A percentile compares a stretch with the other conserved stretches of the same genome.
phyloP scores from a whole-genome alignment of 768 basidiomycete genomes.

The Kwoniella europaea region DNA sequence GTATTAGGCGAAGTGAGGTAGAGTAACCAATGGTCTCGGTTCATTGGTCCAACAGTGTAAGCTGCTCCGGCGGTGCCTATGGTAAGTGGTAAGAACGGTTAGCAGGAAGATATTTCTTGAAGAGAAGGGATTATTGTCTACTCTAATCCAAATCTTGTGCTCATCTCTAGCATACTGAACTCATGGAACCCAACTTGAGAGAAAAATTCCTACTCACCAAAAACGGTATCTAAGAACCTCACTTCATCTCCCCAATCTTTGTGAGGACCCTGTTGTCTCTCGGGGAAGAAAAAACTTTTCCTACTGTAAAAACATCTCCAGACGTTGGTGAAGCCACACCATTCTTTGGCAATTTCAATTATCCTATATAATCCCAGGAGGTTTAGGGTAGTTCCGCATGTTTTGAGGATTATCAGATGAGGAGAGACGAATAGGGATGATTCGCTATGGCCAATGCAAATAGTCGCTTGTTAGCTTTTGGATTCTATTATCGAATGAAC shows the following conservation, averaged over 20 bases:
- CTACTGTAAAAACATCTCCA: conserved; percentile 94
- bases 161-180: no score
- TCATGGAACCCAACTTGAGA: no score
- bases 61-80: conserved; percentile 68
- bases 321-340: conserved; percentile 64
- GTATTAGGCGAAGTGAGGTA: conserved; percentile 77
- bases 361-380: conserved; percentile 92
- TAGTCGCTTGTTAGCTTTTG: no score
- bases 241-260: conserved; percentile 93
- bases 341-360: conserved; percentile 77
- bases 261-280: conserved; percentile 90
- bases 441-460: conserved; percentile 66
- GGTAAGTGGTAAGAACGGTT: not conserved
- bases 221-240: conserved; percentile 85
- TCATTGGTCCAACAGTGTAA: conserved; percentile 96
- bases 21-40: conserved; percentile 97
- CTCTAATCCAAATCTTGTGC: no score
- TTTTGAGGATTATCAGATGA: conserved; percentile 96
- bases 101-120: not conserved
- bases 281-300: conserved; percentile 99
- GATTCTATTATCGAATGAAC: not conserved
- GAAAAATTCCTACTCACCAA: conserved; percentile 63
- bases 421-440: conserved; percentile 94
- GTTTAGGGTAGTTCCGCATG: conserved; percentile 97
- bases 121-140: not conserved